Conservation (phyloP, 2,329 filamentous ascomycete genomes). For the Trichocomaceae sp. region DNA sequence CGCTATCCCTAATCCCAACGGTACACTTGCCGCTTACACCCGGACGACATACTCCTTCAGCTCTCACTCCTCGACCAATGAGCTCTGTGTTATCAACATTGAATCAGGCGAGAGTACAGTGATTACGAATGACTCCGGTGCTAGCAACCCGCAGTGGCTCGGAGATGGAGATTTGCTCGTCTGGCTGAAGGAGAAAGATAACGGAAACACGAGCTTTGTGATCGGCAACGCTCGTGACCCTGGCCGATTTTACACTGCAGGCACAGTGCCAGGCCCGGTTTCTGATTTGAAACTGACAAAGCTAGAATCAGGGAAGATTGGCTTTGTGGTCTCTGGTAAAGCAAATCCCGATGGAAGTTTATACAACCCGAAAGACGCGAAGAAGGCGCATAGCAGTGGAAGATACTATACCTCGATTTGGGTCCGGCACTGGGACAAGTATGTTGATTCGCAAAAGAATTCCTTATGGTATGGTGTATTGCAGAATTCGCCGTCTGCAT, state of each 20-base stretch:
- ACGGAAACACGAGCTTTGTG: constrained; percentile 43
- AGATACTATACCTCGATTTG: constrained; percentile 46
- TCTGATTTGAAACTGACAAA: constrained; percentile 41
- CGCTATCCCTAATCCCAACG: constrained; percentile 39
- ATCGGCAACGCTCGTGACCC: constrained; percentile 36
- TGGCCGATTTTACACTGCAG: constrained; percentile 39
- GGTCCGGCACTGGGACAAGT: constrained; percentile 50
- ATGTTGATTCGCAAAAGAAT: constrained; percentile 44
- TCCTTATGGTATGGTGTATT: constrained; percentile 46
- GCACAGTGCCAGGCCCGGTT: constrained; percentile 41
- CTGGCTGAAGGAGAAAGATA: constrained; percentile 41
- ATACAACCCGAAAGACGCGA: constrained; percentile 45
- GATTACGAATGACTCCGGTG: constrained; percentile 39
- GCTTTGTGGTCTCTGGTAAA: constrained; percentile 43
- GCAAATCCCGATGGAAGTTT: constrained; percentile 43
- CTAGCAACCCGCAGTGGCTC: constrained; percentile 44
- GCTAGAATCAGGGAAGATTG: constrained; percentile 37
- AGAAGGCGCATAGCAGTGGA: constrained; percentile 41
- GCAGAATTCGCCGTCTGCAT: constrained; percentile 33
- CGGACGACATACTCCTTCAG: constrained; percentile 47
- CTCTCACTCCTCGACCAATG: constrained; percentile 41
- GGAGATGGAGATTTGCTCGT: constrained; percentile 38
- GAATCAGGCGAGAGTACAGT: constrained; percentile 34
- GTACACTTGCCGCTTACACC: constrained; percentile 43
- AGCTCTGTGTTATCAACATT: constrained; percentile 42